Base-by-base conservation (phyloP, 2,329 filamentous ascomycete genomes). In the Hypoxylon sp. region DNA sequence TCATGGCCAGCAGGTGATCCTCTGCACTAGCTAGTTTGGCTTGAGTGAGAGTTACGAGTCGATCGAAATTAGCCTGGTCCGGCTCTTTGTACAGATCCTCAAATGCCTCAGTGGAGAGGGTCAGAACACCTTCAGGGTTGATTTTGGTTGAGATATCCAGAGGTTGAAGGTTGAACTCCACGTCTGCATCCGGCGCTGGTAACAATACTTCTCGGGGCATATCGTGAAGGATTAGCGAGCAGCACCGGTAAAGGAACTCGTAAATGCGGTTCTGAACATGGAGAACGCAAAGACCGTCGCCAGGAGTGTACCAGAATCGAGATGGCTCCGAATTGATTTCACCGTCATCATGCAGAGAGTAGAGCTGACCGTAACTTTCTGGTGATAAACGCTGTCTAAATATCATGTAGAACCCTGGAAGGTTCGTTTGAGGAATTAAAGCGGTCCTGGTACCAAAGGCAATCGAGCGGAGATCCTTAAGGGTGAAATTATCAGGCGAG, bases 1-100 rank as follows among this genome's bases (percentile, higher is more conserved):
- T 60, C n/a, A 68, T 25, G 11, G 47, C 45, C 16, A 25, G 29
- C 11, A 70, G 30, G 46, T 66, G 65, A 25, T 65, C 65, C 32
- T 63, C 61, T 8, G 48, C 52, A 14, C 30, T 46, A 6, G 14
- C 11, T 7, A 53, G 25, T 43, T 56, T 48, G 3, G 61, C 30
- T 2, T 16, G 3, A 27, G 68, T 21, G n/a, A 68, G n/a, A n/a
- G 19, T 7, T 12, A 50, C 37, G 2, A 59, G 2, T 45, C 32
- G 58, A 8, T 5, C 1, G 9, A 63, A 41, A 16, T 63, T 8
- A 7, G 30, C 0, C 2, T 29, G 1, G 0, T 16, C 23, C 11
- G 39, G 59, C 19, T 6, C 32, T n/a, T 50, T 55, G 29, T 68
- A 68, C 1, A 5, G 39, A 11, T 39, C 29, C n/a, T 65, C 65